phyloP scores from a whole-genome alignment of 2,329 filamentous ascomycete genomes.

The Beauveria varroae region DNA sequence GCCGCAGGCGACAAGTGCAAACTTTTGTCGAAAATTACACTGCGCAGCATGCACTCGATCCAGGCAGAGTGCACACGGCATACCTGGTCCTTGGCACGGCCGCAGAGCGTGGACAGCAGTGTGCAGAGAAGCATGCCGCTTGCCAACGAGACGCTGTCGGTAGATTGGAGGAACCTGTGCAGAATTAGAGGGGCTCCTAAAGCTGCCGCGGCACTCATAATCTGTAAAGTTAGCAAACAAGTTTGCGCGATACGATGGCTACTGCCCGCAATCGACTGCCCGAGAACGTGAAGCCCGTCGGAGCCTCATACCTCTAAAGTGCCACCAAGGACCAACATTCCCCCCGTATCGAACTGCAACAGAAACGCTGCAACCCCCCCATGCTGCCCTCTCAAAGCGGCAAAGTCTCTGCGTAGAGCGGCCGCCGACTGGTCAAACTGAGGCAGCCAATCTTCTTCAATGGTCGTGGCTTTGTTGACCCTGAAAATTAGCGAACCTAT shows the following conservation, averaged over 20 bases:
- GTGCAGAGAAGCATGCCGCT: background rate
- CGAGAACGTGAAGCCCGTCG: no score
- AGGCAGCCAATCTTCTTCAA: slow-evolving; percentile 8
- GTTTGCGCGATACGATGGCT: background rate
- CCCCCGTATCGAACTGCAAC: slow-evolving; percentile 9
- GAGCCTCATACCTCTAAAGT: background rate
- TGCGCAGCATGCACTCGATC: slow-evolving; percentile 10
- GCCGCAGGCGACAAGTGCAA: slow-evolving; percentile 6
- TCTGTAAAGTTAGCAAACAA: background rate
- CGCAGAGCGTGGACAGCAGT: background rate
- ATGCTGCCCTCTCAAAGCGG: background rate
- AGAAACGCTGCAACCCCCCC: background rate
- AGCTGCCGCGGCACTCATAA: background rate
- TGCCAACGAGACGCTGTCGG: background rate
- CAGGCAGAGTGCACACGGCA: slow-evolving; percentile 9
- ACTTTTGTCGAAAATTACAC: slow-evolving; percentile 8
- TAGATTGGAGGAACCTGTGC: background rate
- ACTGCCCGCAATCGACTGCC: no score
- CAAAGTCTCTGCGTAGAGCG: background rate
- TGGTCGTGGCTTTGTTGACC: background rate
- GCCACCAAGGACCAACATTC: slow-evolving; percentile 5
- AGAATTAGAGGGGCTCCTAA: slow-evolving; percentile 3
- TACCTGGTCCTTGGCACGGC: slow-evolving; percentile 10
- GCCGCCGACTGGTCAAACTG: background rate
- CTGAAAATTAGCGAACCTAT: background rate